Percentiles rank a stretch among this genome's conserved stretches.
These are phyloP conservation scores for Seiridium unicorne DNA, from an alignment of 2,329 filamentous ascomycete genomes.

Conservation along the genomic window DNA sequence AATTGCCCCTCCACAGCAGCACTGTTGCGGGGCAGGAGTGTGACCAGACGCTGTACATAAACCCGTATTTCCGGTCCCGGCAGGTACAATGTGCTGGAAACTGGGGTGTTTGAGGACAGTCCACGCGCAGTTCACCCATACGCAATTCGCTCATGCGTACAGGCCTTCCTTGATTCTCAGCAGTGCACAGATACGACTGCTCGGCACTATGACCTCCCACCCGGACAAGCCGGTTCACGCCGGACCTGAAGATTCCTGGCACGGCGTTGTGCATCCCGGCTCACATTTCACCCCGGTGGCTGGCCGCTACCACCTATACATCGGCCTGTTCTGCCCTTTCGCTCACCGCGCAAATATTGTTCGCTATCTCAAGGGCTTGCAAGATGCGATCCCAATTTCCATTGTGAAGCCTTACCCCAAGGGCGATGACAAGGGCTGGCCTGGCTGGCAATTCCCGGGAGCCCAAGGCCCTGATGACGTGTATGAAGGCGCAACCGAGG, in stretches of 20 bases:
- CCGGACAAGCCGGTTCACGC: constrained; percentile 14
- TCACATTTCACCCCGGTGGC: constrained; percentile 20
- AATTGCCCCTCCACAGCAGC: no score
- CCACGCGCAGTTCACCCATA: no score
- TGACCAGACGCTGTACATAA: no score
- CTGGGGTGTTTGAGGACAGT: no score
- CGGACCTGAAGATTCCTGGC: constrained; percentile 21
- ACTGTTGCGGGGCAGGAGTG: no score
- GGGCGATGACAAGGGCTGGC: constrained; percentile 61
- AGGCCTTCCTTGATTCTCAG: no score
- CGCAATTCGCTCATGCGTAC: no score
- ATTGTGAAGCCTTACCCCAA: constrained; percentile 67
- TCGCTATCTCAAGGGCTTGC: constrained; percentile 56
- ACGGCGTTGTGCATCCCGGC: constrained; percentile 18
- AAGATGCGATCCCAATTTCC: constrained; percentile 51
- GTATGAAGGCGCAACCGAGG: constrained; percentile 59
- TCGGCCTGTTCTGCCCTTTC: constrained; percentile 64
- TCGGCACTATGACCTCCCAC: neutral
- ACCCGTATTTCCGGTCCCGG: no score
- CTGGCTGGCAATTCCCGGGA: constrained; percentile 59
- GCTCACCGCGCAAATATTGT: constrained; percentile 60
- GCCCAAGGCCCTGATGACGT: constrained; percentile 36
- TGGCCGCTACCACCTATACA: constrained; percentile 21
- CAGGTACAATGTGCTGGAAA: no score
- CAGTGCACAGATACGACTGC: no score